Percentiles rank a stretch among this genome's conserved stretches.
Evolutionary conservation across 2,329 filamentous ascomycete species (phyloP).

Genomic region (Pseudocercospora macadamiae): DNA sequence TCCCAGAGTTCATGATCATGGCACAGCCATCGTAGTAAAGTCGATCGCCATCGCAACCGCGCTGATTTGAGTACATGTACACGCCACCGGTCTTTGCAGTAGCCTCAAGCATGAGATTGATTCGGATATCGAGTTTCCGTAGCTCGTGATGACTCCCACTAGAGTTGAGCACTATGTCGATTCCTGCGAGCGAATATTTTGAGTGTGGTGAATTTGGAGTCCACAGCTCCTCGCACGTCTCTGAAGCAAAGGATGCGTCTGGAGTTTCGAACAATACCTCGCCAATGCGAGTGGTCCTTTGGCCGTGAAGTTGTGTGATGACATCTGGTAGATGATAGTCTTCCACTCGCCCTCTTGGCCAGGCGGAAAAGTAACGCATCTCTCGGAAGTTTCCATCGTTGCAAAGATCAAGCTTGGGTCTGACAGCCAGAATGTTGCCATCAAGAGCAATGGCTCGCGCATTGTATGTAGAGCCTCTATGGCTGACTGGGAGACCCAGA

Average conservation of each 20-base stretch:
- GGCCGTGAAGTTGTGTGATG: slow-evolving; percentile 58
- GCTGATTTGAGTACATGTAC: slow-evolving; percentile 66
- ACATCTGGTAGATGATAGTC: slow-evolving; percentile 66
- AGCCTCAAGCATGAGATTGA: slow-evolving; percentile 68
- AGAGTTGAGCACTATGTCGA: slow-evolving; percentile 64
- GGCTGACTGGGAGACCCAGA: slow-evolving; percentile 58
- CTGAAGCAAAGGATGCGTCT: slow-evolving; percentile 65
- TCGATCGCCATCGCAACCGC: slow-evolving; percentile 61
- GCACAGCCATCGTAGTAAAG: slow-evolving; percentile 65
- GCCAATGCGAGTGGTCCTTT: slow-evolving; percentile 65
- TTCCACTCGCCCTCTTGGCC: slow-evolving; percentile 63
- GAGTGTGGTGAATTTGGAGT: slow-evolving; percentile 62
- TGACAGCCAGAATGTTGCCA: slow-evolving; percentile 69
- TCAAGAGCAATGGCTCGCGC: slow-evolving; percentile 67
- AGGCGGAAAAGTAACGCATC: slow-evolving; percentile 62
- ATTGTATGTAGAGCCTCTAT: slow-evolving; percentile 67
- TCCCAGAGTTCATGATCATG: slow-evolving; percentile 66
- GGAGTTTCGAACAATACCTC: slow-evolving; percentile 65
- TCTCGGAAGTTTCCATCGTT: slow-evolving; percentile 66
- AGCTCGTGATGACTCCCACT: slow-evolving; percentile 70
- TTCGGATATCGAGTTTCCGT: slow-evolving; percentile 63
- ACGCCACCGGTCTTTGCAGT: slow-evolving; percentile 65
- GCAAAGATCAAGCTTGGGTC: slow-evolving; percentile 72
- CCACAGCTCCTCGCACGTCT: slow-evolving; percentile 72
- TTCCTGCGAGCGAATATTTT: slow-evolving; percentile 67